Conservation (phyloP, 2,329 filamentous ascomycete species). For the Fusarium mundagurra region DNA sequence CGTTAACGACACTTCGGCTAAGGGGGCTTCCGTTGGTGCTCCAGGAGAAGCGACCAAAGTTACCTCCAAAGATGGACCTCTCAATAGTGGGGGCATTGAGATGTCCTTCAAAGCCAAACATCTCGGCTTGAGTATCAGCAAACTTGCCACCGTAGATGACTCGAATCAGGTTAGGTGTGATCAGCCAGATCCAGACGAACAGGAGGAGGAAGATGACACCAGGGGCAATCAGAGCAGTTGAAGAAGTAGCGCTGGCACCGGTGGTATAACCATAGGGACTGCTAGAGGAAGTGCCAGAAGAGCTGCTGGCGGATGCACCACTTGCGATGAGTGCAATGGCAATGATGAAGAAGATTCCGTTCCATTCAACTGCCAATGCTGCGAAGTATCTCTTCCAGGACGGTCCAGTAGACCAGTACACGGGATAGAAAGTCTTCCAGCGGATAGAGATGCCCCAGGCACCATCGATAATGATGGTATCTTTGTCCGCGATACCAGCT, state of each 20-base stretch:
- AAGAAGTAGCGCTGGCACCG: not conserved
- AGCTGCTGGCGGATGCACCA: slow-evolving; percentile 11
- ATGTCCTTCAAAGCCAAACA: slow-evolving; percentile 49
- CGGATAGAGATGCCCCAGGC: slow-evolving; percentile 46
- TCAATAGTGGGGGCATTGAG: slow-evolving; percentile 45
- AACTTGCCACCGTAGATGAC: slow-evolving; percentile 46
- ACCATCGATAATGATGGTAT: slow-evolving; percentile 48
- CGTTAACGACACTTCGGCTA: slow-evolving; percentile 41
- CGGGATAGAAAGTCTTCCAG: slow-evolving; percentile 46
- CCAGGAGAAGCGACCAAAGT: slow-evolving; percentile 45
- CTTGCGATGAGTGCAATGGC: slow-evolving; percentile 32
- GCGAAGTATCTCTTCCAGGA: slow-evolving; percentile 37
- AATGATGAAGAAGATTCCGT: slow-evolving; percentile 32
- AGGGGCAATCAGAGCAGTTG: slow-evolving; percentile 12
- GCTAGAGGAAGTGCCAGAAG: not conserved
- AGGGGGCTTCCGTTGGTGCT: slow-evolving; percentile 43
- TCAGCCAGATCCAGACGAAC: slow-evolving; percentile 38
- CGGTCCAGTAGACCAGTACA: slow-evolving; percentile 42
- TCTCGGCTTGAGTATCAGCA: slow-evolving; percentile 41
- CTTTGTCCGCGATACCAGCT: slow-evolving; percentile 46
- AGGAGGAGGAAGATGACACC: slow-evolving; percentile 40
- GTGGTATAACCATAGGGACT: not conserved
- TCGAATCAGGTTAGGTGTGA: slow-evolving; percentile 40
- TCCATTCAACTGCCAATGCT: slow-evolving; percentile 33
- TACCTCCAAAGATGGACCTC: slow-evolving; percentile 44